A percentile compares a stretch with the other conserved stretches of the same genome.
phyloP scores from a whole-genome alignment of 169 alveolate genomes.

The Cardiosporidium cionae region DNA sequence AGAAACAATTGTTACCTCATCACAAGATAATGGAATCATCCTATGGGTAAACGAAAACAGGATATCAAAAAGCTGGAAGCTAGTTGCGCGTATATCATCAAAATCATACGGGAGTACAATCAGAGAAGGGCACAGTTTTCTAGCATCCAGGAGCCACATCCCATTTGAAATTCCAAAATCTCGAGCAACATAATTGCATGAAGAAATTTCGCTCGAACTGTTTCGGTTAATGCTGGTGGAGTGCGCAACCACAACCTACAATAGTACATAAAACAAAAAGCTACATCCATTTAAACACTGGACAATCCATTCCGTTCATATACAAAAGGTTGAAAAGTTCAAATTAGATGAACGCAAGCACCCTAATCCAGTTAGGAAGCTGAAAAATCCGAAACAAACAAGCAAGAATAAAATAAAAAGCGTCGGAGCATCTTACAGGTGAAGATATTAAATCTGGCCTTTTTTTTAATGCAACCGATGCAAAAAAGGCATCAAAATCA shows the following conservation, averaged over 20 bases:
- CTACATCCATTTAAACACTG: neutral
- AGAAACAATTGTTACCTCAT: slow-evolving; percentile 6
- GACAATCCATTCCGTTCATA: neutral
- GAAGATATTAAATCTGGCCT: too few species aligned
- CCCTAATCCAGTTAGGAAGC: neutral
- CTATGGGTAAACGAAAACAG: slow-evolving; percentile 2
- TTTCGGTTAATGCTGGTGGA: neutral
- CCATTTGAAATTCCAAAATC: slow-evolving; percentile 14
- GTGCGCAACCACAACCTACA: slow-evolving; percentile 11
- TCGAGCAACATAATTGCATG: slow-evolving; percentile 28
- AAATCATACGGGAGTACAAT: slow-evolving; percentile 16
- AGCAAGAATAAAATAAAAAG: neutral
- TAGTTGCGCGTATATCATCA: slow-evolving; percentile 13
- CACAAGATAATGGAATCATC: slow-evolving; percentile 13
- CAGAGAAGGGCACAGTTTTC: slow-evolving; percentile 14
- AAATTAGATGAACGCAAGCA: neutral
- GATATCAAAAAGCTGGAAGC: slow-evolving; percentile 2
- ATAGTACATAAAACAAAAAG: neutral
- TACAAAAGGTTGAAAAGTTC: neutral
- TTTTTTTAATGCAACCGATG: slow-evolving; percentile 21
- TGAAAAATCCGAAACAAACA: neutral
- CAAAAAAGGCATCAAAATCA: slow-evolving; percentile 34
- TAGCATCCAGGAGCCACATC: slow-evolving; percentile 23
- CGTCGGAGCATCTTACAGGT: slow-evolving; percentile 16
- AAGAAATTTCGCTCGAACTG: slow-evolving; percentile 12